Evolutionary conservation across 495 filamentous ascomycete species (phyloP), one percentile per base, ranked within the genome.

Genomic region (Mycothermus thermophilus): DNA sequence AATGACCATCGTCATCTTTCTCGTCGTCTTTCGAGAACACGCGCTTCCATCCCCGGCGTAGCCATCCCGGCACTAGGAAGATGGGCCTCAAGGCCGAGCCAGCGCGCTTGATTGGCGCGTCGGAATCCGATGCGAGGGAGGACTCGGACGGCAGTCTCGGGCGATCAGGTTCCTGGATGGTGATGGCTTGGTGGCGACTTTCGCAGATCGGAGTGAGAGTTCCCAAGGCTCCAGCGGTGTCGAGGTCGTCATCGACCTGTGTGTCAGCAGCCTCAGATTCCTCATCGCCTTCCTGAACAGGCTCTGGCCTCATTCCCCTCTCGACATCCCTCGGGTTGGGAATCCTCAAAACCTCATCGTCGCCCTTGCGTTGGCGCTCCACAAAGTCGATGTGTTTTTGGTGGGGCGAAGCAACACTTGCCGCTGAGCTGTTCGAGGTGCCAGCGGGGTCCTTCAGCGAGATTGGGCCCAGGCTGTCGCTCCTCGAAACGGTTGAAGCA

Each of bases 301-400:
- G 59, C 42, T 77, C 52, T 0, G 85, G 85, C 3, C 75, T 59
- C 14, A 79, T 68, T 17, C 87, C 87, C 15, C 70, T 71, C 39
- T 95, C 87, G 37, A 79, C 84, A 42, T 92, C 87, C 46, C 83
- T 66, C 2, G 86, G 87, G 27, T 83, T 83, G 0, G 87, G 87
- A 38, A 95, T 93, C 14, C 83, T 77, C 18, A 93, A 54, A 1
- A 81, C 73, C 10, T 71, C 70, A 45, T 79, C 77, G 37, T 78
- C 79, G 3, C 64, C 62, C 33, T 79, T 77, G n/a, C 83, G 70
- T 48, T 92, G 86, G 13, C 82, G 77, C 54, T 93, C 77, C 12
- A 93, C 53, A 47, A 95, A 83, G 3, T 79, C 81, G 42, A 93
- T 87, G 48, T 88, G 79, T 38, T 85, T 77, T 37, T 85, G 81